Conservation (phyloP, 1,139 yeast genomes). For the Pichia sp. region DNA sequence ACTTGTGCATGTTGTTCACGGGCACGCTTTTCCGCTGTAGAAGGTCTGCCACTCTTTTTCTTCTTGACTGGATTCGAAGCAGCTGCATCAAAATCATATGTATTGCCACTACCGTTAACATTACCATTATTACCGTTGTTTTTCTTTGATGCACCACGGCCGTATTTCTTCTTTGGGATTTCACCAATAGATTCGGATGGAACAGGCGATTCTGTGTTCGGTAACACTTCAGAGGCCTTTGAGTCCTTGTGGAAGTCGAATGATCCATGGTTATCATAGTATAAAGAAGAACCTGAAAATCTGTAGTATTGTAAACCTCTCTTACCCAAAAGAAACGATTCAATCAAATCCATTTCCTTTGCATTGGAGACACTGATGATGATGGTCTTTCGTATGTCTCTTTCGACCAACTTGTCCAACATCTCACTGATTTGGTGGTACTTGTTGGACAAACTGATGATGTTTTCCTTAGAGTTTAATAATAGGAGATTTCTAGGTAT, state of each 20-base stretch:
- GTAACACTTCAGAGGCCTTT: too few species aligned
- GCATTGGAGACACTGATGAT: constrained; percentile 60
- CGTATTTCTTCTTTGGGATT: not conserved
- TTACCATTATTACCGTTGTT: not conserved
- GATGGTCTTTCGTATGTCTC: constrained; percentile 32
- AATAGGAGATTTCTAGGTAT: constrained; percentile 65
- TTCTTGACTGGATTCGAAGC: not conserved
- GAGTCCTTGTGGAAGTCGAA: constrained; percentile 27
- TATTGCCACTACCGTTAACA: not conserved
- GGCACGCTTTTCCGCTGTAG: constrained; percentile 12
- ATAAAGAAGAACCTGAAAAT: constrained; percentile 59
- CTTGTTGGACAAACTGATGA: constrained; percentile 57
- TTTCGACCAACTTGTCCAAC: constrained; percentile 35
- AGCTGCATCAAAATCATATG: not conserved
- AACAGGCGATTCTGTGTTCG: not conserved
- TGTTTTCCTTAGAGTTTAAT: constrained; percentile 59
- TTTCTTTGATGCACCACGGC: not conserved
- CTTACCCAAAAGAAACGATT: constrained; percentile 65
- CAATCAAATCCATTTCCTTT: constrained; percentile 69
- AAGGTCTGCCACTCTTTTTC: constrained; percentile 11
- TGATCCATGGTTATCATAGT: constrained; percentile 35
- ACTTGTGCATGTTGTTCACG: constrained; percentile 8
- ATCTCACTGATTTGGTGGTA: constrained; percentile 53
- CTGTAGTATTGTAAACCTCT: constrained; percentile 50
- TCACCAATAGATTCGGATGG: not conserved